Percentiles rank a stretch among this genome's conserved stretches.
Evolutionary conservation across 805 yeast species (phyloP).

Genomic region (Candida gorgasii): DNA sequence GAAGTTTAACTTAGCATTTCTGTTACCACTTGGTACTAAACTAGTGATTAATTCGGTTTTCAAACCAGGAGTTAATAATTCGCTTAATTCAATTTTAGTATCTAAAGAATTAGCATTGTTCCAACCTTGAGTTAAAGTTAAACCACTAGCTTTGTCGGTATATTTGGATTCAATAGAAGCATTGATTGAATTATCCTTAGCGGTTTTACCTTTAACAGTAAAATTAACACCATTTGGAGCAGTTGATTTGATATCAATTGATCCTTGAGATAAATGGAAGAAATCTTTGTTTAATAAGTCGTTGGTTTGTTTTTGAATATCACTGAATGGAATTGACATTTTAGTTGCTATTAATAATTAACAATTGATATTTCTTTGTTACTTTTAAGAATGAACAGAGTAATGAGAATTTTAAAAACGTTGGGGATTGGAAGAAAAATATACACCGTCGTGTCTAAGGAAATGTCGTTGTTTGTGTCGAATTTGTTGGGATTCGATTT

Average conservation of each 20-base stretch:
- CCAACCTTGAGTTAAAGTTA: slow-evolving; percentile 97
- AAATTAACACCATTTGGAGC: slow-evolving; percentile 97
- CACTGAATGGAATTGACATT: slow-evolving; percentile 83
- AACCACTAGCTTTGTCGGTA: slow-evolving; percentile 88
- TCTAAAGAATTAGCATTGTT: slow-evolving; percentile 87
- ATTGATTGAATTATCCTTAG: slow-evolving; percentile 77
- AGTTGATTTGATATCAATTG: slow-evolving; percentile 84
- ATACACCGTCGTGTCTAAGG: slow-evolving; percentile 1
- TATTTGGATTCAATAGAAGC: slow-evolving; percentile 91
- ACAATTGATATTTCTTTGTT: slow-evolving; percentile 1
- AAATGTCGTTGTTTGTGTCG: slow-evolving; percentile 7
- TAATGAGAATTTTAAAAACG: slow-evolving; percentile 7
- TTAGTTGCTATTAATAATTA: not conserved
- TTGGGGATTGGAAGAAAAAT: slow-evolving; percentile 8
- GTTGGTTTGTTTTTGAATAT: slow-evolving; percentile 89
- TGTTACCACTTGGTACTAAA: slow-evolving; percentile 79
- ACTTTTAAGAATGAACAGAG: slow-evolving; percentile 4
- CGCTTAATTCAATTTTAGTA: slow-evolving; percentile 91
- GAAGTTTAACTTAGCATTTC: slow-evolving; percentile 87
- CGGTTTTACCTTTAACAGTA: slow-evolving; percentile 88
- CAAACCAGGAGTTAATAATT: slow-evolving; percentile 91
- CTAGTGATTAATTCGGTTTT: slow-evolving; percentile 89
- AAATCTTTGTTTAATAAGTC: slow-evolving; percentile 88
- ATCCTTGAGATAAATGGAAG: slow-evolving; percentile 86
- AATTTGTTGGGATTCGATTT: slow-evolving; percentile 6